Conservation (phyloP, 345 rosid species). For the Erodium maritimum region DNA sequence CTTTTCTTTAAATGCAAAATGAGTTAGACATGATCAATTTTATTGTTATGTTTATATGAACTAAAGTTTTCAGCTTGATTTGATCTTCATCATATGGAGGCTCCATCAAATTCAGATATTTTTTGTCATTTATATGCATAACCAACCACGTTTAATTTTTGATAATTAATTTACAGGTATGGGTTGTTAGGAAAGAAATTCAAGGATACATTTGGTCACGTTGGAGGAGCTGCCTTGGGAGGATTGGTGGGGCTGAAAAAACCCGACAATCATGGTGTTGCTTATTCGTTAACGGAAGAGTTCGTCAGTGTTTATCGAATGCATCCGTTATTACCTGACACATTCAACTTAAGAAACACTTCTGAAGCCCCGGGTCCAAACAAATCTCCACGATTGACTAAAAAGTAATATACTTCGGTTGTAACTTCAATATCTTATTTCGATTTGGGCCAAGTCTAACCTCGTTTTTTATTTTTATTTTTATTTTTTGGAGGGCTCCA, state of each 20-base stretch:
- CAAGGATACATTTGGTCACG: conserved; percentile 47
- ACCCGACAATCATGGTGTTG: conserved; percentile 80
- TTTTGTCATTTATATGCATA: too few relatives aligned
- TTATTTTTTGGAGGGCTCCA: conserved; percentile 32
- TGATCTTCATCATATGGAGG: too few relatives aligned
- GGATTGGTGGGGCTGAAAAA: conserved; percentile 77
- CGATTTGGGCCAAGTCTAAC: not conserved
- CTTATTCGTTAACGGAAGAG: conserved; percentile 63
- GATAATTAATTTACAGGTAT: too few relatives aligned
- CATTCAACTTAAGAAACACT: conserved; percentile 43
- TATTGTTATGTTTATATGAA: too few relatives aligned
- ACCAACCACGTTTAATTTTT: too few relatives aligned
- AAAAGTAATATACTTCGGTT: conserved; percentile 29
- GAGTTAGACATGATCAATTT: too few relatives aligned
- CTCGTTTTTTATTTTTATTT: too few relatives aligned
- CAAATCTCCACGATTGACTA: conserved; percentile 28
- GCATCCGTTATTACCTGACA: conserved; percentile 60
- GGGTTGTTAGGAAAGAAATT: conserved; percentile 60
- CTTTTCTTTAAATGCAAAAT: too few relatives aligned
- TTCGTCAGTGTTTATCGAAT: conserved; percentile 60
- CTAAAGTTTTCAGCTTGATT: too few relatives aligned
- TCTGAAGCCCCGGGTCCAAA: conserved; percentile 17
- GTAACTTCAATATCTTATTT: not conserved
- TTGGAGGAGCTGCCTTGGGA: conserved; percentile 41
- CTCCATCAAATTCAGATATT: too few relatives aligned